Percentiles rank a stretch among this genome's conserved stretches.
These are phyloP conservation scores for Davidsoniella virescens DNA, from an alignment of 2,329 filamentous ascomycete species.

Conservation along the genomic window DNA sequence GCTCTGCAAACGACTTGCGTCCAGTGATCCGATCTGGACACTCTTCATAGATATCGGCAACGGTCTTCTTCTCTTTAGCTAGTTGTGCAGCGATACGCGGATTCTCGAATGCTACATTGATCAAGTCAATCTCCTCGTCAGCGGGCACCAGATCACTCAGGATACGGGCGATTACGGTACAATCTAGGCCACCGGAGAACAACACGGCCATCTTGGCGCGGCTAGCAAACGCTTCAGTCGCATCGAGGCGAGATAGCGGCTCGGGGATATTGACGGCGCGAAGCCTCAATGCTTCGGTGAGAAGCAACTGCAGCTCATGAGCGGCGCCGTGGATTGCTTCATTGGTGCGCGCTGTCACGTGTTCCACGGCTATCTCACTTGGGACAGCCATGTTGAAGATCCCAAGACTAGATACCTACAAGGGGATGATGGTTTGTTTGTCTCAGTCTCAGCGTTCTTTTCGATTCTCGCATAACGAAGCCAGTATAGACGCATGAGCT, in stretches of 20 bases:
- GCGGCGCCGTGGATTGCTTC: background rate
- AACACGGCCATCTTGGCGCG: slow-evolving; percentile 53
- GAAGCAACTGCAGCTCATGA: background rate
- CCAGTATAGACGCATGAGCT: background rate
- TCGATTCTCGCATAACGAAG: background rate
- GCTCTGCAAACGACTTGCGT: slow-evolving; percentile 60
- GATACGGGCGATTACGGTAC: slow-evolving; percentile 70
- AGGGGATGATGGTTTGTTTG: background rate
- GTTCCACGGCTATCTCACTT: too few species aligned
- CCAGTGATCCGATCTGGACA: slow-evolving; percentile 88
- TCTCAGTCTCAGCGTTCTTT: background rate
- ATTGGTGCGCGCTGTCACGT: slow-evolving; percentile 11
- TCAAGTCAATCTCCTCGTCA: slow-evolving; percentile 59
- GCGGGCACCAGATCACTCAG: slow-evolving; percentile 58
- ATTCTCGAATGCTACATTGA: slow-evolving; percentile 97
- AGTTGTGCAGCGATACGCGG: slow-evolving; percentile 51
- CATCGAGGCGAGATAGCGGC: slow-evolving; percentile 24
- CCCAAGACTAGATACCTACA: slow-evolving; percentile 38
- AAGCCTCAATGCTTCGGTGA: slow-evolving; percentile 33
- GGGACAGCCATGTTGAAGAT: slow-evolving; percentile 33
- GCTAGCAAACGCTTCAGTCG: slow-evolving; percentile 17
- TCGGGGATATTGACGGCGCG: slow-evolving; percentile 51
- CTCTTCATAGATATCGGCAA: slow-evolving; percentile 47
- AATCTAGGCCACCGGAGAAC: slow-evolving; percentile 91
- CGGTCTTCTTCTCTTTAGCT: slow-evolving; percentile 20